Conservation (phyloP, 1,284 basidiomycete species). For the Ceratorhiza oryzae-sativae region DNA sequence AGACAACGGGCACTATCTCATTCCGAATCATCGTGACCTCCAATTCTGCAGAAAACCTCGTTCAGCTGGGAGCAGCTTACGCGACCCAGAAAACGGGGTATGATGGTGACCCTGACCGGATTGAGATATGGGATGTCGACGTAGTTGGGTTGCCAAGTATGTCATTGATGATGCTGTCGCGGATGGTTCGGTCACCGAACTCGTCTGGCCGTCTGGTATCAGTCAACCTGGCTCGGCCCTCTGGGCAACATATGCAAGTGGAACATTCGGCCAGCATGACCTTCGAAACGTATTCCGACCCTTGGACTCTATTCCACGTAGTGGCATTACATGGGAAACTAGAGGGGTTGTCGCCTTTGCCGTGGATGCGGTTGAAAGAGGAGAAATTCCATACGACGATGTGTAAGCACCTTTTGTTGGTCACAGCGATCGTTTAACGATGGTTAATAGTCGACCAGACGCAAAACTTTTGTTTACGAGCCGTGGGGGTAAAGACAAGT, state of each 20-base stretch:
- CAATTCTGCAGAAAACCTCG: constrained; percentile 17
- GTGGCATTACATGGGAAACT: constrained; percentile 72
- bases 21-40: constrained; percentile 28
- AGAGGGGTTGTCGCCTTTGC: constrained; percentile 75
- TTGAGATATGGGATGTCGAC: constrained; percentile 91
- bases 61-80: background rate
- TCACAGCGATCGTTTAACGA: constrained; percentile 18
- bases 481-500: constrained; percentile 49
- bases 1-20: constrained; percentile 31
- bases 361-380: constrained; percentile 61
- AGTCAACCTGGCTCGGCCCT: constrained; percentile 53
- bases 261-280: constrained; percentile 82
- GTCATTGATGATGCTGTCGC: constrained; percentile 65
- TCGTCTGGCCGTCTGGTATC: constrained; percentile 18
- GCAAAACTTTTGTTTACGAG: constrained; percentile 52
- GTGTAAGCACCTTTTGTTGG: constrained; percentile 60
- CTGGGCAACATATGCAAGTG: constrained; percentile 80
- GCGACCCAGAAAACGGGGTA: constrained; percentile 1
- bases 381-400: constrained; percentile 87
- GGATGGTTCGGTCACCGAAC: constrained; percentile 68
- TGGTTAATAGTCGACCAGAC: constrained; percentile 58
- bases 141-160: constrained; percentile 85
- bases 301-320: constrained; percentile 72
- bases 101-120: constrained; percentile 37
- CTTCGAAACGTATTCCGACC: constrained; percentile 64